Evolutionary conservation across 495 filamentous ascomycete genomes (phyloP), one percentile per base, ranked within the genome.

Genomic region (Aspergillus steynii): DNA sequence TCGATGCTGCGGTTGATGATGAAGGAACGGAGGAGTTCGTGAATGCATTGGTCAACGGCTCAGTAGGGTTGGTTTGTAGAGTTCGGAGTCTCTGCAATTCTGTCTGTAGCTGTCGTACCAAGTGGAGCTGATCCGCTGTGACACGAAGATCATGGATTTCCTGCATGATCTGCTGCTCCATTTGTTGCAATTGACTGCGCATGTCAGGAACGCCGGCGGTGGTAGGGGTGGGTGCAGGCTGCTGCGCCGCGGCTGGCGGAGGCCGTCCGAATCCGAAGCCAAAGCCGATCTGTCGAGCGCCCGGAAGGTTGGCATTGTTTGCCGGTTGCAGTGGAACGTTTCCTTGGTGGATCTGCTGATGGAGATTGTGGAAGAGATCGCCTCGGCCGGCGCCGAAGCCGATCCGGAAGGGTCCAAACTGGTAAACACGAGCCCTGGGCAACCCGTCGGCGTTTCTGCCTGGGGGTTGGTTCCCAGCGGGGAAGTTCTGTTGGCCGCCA

Each of bases 91-190:
- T 76, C 12, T 85, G 80, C 5, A 92, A 70, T 68, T 93, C 90
- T 9, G 74, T 73, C 62, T 89, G 84, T 52, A 89, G 71, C n/a
- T 83, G 65, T 10, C 81, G 77, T 26, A 88, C 77, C 47, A 79
- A 64, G 37, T 79, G 78, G 10, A 90, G 67, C 61, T 90, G 85
- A 42, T 86, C 79, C 15, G 82, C 76, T 14, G 81, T 80, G 45
- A 82, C 58, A 14, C 81, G 77, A 15, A 90, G 77, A 52, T 61
- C 70, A 34, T 77, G 77, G 27, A 89, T 82, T 65, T 93, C 89
- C 63, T 86, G 81, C 61, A 85, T 74, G 37, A 94, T 79, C 37
- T 87, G 85, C 50, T 86, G 84, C 60, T 88, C 87, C 8, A 92
- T 80, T 32, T 86, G 81, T 45, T 82, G 75, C 29, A 92, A 69